Percentiles rank a stretch among this genome's conserved stretches.
These are phyloP conservation scores for Kalaharituber pfeilii DNA, from an alignment of 2,329 filamentous ascomycete genomes.

Conservation along the genomic window DNA sequence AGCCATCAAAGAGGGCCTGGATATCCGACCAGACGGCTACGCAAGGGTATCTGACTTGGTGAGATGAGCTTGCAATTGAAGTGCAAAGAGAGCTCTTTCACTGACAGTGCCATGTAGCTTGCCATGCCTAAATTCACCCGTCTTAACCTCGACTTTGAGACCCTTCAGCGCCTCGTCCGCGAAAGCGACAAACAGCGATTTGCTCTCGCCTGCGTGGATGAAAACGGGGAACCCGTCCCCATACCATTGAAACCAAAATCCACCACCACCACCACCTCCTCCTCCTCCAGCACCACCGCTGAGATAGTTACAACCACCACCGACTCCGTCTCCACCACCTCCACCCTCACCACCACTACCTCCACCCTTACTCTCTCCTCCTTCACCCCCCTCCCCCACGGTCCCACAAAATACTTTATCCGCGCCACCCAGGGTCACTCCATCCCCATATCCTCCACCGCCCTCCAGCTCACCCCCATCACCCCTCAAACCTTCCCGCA, in stretches of 20 bases:
- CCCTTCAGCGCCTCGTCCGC: slow-evolving; percentile 51
- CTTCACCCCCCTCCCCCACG: slow-evolving; percentile 20
- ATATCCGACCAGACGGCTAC: slow-evolving; percentile 42
- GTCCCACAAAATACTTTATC: slow-evolving; percentile 60
- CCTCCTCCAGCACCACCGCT: slow-evolving; percentile 4
- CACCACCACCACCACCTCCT: neutral
- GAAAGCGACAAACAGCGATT: slow-evolving; percentile 86
- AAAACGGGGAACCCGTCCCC: slow-evolving; percentile 13
- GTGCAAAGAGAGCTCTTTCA: neutral
- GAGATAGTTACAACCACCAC: slow-evolving; percentile 12
- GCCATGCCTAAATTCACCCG: slow-evolving; percentile 44
- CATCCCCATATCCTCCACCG: slow-evolving; percentile 54
- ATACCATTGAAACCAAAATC: slow-evolving; percentile 8
- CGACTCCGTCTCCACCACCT: slow-evolving; percentile 23
- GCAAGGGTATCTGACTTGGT: slow-evolving; percentile 42
- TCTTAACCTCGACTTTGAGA: slow-evolving; percentile 55
- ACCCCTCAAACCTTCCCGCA: slow-evolving; percentile 40
- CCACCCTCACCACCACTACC: slow-evolving; percentile 22
- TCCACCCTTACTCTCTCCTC: slow-evolving; percentile 26
- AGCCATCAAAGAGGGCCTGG: slow-evolving; percentile 41
- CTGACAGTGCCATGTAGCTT: slow-evolving; percentile 32
- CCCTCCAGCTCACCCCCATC: slow-evolving; percentile 42
- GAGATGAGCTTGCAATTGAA: slow-evolving; percentile 21
- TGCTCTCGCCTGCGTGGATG: slow-evolving; percentile 40
- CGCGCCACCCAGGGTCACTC: slow-evolving; percentile 92